Evolutionary conservation across 495 filamentous ascomycete genomes (phyloP), one percentile per base, ranked within the genome.

Genomic region (Aspergillus biplanus): DNA sequence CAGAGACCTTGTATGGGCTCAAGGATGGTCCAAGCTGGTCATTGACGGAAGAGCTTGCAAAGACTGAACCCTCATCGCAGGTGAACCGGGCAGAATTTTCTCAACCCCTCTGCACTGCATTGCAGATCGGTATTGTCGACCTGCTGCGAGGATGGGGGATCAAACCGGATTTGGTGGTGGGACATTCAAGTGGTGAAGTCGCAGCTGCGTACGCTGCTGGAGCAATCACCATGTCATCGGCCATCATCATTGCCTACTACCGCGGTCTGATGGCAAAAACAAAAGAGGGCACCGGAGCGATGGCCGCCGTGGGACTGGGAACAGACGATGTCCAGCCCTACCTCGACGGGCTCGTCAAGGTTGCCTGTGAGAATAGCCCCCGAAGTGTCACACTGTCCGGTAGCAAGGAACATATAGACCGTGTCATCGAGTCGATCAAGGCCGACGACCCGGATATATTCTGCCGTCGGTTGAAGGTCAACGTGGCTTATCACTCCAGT

Each of bases 401-500:
- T 15, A n/a, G 48, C 18, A n/a, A n/a, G n/a, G n/a, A n/a, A n/a
- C n/a, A n/a, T n/a, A n/a, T n/a, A n/a, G n/a, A n/a, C n/a, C n/a
- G n/a, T n/a, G n/a, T n/a, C n/a, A n/a, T n/a, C n/a, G n/a, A n/a
- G n/a, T n/a, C n/a, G n/a, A n/a, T n/a, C n/a, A n/a, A n/a, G n/a
- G n/a, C n/a, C n/a, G n/a, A n/a, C n/a, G n/a, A n/a, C n/a, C n/a
- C n/a, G n/a, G 63, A 70, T 35, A 33, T 52, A 18, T 57, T 73
- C 57, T 27, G 72, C 71, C 7, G 69, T 57, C 27, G 64, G 13
- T 56, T 84, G 1, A 67, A 69, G 21, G 78, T 83, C 3, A 66
- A 79, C 11, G 70, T 66, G 32, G 82, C 82, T 2, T 85, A 82
- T 62, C 82, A 84, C 63, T 84, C 82, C 13, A 34, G n/a, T n/a